phyloP scores from a whole-genome alignment of 1,139 yeast species.

The Hansenula sp. region DNA sequence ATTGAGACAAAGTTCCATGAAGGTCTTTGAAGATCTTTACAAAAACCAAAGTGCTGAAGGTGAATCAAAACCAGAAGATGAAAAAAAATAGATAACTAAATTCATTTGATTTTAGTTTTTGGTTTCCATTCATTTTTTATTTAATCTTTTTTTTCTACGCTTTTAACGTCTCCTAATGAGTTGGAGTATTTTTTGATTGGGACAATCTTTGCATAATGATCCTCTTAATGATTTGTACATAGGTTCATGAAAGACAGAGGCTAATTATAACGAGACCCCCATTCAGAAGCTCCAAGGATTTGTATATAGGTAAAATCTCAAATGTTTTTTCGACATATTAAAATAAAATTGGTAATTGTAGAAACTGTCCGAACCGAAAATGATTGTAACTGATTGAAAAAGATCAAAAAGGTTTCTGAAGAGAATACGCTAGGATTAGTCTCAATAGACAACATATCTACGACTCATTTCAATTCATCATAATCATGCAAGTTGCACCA shows the following conservation, averaged over 20 bases:
- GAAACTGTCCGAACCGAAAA: neutral
- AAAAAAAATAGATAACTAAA: constrained; percentile 14
- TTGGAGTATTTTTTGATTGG: neutral
- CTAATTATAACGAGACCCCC: neutral
- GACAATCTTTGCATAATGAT: neutral
- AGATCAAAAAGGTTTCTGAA: neutral
- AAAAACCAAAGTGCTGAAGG: constrained; percentile 41
- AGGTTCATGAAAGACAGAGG: constrained; percentile 1
- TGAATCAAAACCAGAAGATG: constrained; percentile 12
- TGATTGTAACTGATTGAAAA: neutral
- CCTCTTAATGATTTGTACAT: constrained; percentile 1
- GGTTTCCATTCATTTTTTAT: neutral
- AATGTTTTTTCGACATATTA: neutral
- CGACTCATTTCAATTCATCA: neutral
- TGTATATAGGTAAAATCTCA: constrained; percentile 3
- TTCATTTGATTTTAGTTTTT: neutral
- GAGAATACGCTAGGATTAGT: neutral
- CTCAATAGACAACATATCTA: neutral
- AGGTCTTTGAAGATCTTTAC: constrained; percentile 94
- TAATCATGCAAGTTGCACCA: constrained; percentile 36
- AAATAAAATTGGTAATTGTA: neutral
- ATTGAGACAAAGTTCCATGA: constrained; percentile 87
- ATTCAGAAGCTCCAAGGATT: neutral
- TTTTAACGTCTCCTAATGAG: constrained; percentile 1
- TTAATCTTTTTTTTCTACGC: neutral